Evolutionary conservation across 352 stramenopile species (phyloP), one percentile per base, ranked within the genome.

Genomic region (Phytophthora idaei): DNA sequence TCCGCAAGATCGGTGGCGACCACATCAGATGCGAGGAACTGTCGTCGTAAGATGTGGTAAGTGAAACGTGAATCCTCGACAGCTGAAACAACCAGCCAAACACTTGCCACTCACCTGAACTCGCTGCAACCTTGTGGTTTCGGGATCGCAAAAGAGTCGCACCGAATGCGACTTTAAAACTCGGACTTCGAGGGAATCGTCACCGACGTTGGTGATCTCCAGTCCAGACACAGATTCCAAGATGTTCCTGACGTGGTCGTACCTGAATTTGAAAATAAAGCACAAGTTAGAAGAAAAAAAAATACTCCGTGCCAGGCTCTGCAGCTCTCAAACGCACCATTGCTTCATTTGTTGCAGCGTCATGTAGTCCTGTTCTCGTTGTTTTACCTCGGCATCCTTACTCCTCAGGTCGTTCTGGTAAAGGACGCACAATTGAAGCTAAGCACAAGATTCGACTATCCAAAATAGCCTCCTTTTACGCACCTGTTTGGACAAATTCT

Each of bases 291-390:
- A 14, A 34, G 17, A 58, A 34, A 28, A 58, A 0, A 57, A 36
- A 14, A 17, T 11, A 50, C 9, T 29, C 46, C 11, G 11, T 12
- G 7, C 42, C 6, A 58, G 10, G 11, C 25, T 27, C 21, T 36
- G 28, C 21, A 36, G 5, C 0, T n/a, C 5, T 53, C 15, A 25
- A 42, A 63, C 65, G 27, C 54, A 93, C 85, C 85, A 92, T 31
- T 88, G 64, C 60, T 90, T 83, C 83, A 93, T 93, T 63, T 88
- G 78, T 51, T 86, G 76, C 2, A 93, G 69, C 29, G 80, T 79
- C 47, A 81, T 80, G 54, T 80, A 90, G 46, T 93, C 81, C 32
- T 91, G 80, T 49, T 93, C 81, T 34, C 81, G 80, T 55, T 89
- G 79, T 75, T 93, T 91, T 25, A 86, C 78, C 36, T 91, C 77